Percentiles rank a stretch among this genome's conserved stretches.
These are phyloP conservation scores for Knoxia roxburghii DNA, from an alignment of 257 asterid species.

Conservation along the genomic window DNA sequence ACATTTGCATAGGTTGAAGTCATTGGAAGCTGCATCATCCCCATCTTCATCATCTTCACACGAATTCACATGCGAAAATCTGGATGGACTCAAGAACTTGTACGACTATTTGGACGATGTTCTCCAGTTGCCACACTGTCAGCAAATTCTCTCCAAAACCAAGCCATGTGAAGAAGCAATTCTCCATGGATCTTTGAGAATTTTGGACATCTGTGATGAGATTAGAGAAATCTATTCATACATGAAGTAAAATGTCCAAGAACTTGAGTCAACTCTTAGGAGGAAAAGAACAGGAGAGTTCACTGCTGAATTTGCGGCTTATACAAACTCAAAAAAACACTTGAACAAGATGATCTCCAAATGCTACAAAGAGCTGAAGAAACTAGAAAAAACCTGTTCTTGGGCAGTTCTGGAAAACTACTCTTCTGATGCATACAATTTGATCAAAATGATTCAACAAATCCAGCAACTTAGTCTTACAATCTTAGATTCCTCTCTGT, in stretches of 20 bases:
- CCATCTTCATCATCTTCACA: constrained; percentile 17
- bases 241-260: constrained; percentile 29
- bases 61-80: constrained; percentile 18
- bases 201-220: constrained; percentile 26
- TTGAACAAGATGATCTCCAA: constrained; percentile 20
- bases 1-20: constrained; percentile 13
- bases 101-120: constrained; percentile 26
- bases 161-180: constrained; percentile 16
- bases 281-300: constrained; percentile 24
- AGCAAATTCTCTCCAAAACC: constrained; percentile 16
- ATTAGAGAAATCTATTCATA: constrained; percentile 19
- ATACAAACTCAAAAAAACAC: constrained; percentile 23
- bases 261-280: constrained; percentile 27
- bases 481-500: constrained; percentile 17
- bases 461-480: constrained; percentile 19
- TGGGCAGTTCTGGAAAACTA: neutral
- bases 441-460: constrained; percentile 15
- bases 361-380: constrained; percentile 23
- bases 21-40: constrained; percentile 11
- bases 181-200: constrained; percentile 21
- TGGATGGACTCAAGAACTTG: constrained; percentile 34
- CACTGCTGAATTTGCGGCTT: constrained; percentile 14
- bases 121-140: constrained; percentile 32
- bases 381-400: neutral
- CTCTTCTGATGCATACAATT: neutral